Base-by-base conservation (phyloP, 805 yeast species). In the Clavispora vitiphila region DNA sequence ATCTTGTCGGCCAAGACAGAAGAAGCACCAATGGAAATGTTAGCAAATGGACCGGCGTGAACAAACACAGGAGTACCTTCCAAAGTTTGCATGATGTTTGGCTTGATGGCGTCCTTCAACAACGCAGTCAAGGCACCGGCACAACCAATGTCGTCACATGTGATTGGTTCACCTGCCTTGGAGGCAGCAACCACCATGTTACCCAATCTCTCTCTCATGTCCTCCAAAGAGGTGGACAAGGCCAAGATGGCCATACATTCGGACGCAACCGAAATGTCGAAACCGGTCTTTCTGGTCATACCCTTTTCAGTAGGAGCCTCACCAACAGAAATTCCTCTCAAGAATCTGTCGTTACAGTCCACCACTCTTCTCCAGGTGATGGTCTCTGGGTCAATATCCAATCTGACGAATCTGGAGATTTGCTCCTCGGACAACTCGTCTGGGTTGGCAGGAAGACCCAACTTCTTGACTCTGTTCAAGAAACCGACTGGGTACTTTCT, bases 21-120 rank as follows among this genome's bases (percentile, higher is more conserved):
- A 29, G 87, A 81, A 8, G 95, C 91, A 60, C 95, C 95, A 56
- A 85, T 85, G 29, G 93, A 84, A 50, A 85, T 85, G 62, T 85
- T 85, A 56, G 95, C 95, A 59, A 85, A 85, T 46, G 95, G 95
- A 49, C 95, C 95, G 37, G 93, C 93, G 60, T 85, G 95, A 38
- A 85, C 87, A 55, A 85, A 77, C 15, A 85, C 95, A 20, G 95
- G 95, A 19, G 93, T 83, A 52, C 93, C 93, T 67, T 85, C 95
- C 58, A 85, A 74, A 26, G 93, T 83, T 71, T 85, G 95, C 95
- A 85, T 85, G 60, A 85, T 70, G 56, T 85, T 85, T 49, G 95
- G 95, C 61, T 85, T 85, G 52, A 85, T 77, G 14, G 91, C 88
- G 61, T 85, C 95, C 62, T 83, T 84, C 57, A 85, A 70, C 53